Evolutionary conservation across 768 basidiomycete genomes (phyloP).

Genomic region (Strobilomyces confusus): DNA sequence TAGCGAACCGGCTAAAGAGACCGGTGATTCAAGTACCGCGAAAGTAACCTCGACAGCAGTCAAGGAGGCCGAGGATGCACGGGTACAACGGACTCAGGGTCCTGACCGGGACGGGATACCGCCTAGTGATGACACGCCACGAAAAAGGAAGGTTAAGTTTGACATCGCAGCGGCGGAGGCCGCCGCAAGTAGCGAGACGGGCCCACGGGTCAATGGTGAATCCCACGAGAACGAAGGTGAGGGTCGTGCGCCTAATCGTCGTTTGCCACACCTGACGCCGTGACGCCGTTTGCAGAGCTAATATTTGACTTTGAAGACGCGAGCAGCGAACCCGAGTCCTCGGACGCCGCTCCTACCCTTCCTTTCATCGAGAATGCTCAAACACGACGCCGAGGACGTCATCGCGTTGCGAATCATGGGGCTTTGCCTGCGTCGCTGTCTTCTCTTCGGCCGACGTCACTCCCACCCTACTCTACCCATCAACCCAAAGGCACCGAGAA

Average conservation of each 20-base stretch:
- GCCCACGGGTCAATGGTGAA: conserved; percentile 32
- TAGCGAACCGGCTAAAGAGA: conserved; percentile 8
- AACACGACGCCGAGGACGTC: conserved; percentile 22
- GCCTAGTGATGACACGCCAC: conserved; percentile 36
- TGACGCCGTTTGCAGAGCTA: conserved; percentile 51
- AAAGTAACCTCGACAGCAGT: conserved; percentile 5
- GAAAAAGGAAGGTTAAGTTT: conserved; percentile 67
- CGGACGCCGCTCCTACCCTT: conserved; percentile 34
- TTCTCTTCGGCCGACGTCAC: conserved; percentile 59
- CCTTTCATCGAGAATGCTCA: conserved; percentile 32
- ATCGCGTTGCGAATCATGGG: conserved; percentile 30
- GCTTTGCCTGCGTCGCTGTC: conserved; percentile 56
- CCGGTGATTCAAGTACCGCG: conserved; percentile 9
- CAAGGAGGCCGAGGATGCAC: conserved; percentile 10
- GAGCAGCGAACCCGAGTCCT: conserved; percentile 28
- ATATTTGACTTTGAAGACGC: conserved; percentile 71
- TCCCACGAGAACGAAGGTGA: conserved; percentile 43
- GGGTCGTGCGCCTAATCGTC: conserved; percentile 12
- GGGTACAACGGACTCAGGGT: conserved; percentile 15
- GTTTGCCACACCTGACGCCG: conserved; percentile 3
- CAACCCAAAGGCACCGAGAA: conserved; percentile 26
- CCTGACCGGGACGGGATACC: conserved; percentile 20
- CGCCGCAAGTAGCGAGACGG: conserved; percentile 41
- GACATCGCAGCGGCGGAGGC: conserved; percentile 55
- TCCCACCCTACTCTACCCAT: conserved; percentile 63